phyloP scores from a whole-genome alignment of 148 eudicot species.

The Pouteria glomerata region DNA sequence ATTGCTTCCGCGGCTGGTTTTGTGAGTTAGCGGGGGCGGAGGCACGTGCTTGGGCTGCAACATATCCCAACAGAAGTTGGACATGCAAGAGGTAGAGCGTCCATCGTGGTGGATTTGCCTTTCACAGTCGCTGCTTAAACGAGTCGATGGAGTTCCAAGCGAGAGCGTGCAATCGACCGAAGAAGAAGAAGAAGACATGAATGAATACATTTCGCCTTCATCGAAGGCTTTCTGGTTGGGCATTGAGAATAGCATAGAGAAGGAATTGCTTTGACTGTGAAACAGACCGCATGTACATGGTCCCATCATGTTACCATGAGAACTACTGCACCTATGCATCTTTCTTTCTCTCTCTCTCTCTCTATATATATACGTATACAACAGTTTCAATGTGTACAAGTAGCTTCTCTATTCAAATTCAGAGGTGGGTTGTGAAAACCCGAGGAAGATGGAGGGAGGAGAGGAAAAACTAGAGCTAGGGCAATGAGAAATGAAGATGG shows the following conservation, averaged over 20 bases:
- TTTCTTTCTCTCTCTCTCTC: not conserved
- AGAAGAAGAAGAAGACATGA: constrained; percentile 26
- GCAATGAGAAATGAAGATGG: not conserved
- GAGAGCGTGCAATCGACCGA: constrained; percentile 95
- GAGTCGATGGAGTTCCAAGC: constrained; percentile 81
- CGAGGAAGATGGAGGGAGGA: not conserved
- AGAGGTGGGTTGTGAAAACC: not conserved
- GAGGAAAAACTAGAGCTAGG: not conserved
- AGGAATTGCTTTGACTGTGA: constrained; percentile 29
- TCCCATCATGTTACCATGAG: constrained; percentile 38
- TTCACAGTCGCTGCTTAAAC: constrained; percentile 19
- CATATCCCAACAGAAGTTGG: constrained; percentile 71
- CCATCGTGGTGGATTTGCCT: constrained; percentile 12
- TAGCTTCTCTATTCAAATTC: not conserved
- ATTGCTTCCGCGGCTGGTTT: constrained; percentile 20
- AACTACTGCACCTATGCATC: constrained; percentile 33
- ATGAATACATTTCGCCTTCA: constrained; percentile 22
- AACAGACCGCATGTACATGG: constrained; percentile 47
- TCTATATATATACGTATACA: no score
- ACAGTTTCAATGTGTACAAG: not conserved
- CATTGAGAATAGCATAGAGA: constrained; percentile 38
- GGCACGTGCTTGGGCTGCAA: constrained; percentile 35
- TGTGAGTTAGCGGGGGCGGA: constrained; percentile 13
- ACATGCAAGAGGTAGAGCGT: constrained; percentile 21
- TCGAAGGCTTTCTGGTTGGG: constrained; percentile 18